Evolutionary conservation across 495 filamentous ascomycete species (phyloP).

Genomic region (Trichoderma parareesei): DNA sequence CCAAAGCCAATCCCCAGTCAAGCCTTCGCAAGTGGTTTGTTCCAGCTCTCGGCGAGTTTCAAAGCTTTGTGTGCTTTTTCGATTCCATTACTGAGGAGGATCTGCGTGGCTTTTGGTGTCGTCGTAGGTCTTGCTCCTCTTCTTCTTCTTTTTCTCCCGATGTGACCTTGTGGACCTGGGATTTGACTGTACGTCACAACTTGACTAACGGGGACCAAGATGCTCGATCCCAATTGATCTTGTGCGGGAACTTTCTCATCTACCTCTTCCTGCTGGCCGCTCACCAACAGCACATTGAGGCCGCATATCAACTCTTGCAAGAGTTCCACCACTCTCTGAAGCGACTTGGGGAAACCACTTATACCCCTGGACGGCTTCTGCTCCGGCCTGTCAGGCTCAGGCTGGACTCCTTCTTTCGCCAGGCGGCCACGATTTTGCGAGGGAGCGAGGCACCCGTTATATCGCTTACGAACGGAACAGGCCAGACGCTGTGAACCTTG

Average conservation of each 20-base stretch:
- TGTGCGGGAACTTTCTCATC: slow-evolving; percentile 2
- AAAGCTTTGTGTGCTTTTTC: slow-evolving; percentile 1
- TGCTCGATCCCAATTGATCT: neutral
- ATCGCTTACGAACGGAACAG: neutral
- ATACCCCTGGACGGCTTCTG: neutral
- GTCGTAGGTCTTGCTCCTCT: neutral
- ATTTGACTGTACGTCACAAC: neutral
- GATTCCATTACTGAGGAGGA: neutral
- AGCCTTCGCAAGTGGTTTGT: slow-evolving; percentile 2
- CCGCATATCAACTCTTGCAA: neutral
- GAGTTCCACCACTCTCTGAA: neutral
- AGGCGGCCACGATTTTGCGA: slow-evolving; percentile 1
- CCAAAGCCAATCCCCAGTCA: slow-evolving; percentile 4
- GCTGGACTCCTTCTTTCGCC: slow-evolving; percentile 1
- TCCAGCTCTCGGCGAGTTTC: neutral
- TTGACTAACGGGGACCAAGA: neutral
- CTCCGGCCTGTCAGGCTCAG: neutral
- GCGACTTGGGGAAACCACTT: slow-evolving; percentile 1
- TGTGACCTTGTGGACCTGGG: too few relatives aligned
- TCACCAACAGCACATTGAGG: neutral
- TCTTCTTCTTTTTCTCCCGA: neutral
- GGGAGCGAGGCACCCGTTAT: neutral
- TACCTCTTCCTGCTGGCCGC: neutral
- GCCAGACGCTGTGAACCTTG: neutral
- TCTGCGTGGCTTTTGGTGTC: slow-evolving; percentile 4